A percentile compares a stretch with the other conserved stretches of the same genome.
These are phyloP conservation scores for Myriangium duriaei DNA, from an alignment of 2,329 filamentous ascomycete genomes.

Conservation along the genomic window DNA sequence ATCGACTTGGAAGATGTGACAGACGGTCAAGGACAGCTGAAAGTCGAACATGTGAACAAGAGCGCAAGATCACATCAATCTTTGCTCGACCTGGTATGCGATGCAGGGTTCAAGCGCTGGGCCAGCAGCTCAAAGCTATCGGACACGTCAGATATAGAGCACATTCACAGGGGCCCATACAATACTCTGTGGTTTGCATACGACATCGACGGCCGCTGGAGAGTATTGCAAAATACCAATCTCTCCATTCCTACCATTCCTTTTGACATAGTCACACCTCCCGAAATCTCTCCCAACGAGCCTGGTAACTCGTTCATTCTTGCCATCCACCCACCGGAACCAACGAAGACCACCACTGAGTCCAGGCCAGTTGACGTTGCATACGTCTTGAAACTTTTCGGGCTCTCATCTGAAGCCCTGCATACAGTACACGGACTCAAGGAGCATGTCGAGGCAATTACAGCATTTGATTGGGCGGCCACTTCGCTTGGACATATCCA, in stretches of 20 bases:
- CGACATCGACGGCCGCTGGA: conserved; percentile 2
- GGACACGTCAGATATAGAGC: not conserved
- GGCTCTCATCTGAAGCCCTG: not conserved
- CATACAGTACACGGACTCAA: not conserved
- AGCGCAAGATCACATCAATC: conserved; percentile 2
- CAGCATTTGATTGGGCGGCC: conserved; percentile 9
- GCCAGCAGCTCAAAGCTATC: conserved; percentile 4
- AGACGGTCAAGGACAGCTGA: not conserved
- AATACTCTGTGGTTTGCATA: conserved; percentile 2
- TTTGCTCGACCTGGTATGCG: not conserved
- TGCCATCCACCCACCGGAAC: too few species aligned
- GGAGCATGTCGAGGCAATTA: conserved; percentile 1
- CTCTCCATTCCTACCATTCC: not conserved
- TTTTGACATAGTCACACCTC: conserved; percentile 6
- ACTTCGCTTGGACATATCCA: conserved; percentile 10
- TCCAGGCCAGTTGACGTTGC: too few species aligned
- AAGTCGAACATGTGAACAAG: conserved; percentile 4
- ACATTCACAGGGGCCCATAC: conserved; percentile 3
- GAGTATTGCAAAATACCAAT: not conserved
- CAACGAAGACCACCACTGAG: too few species aligned
- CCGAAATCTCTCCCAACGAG: too few species aligned
- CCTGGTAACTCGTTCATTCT: too few species aligned
- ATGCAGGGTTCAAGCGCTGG: conserved; percentile 3
- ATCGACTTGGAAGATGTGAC: not conserved
- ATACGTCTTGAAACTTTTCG: not conserved